Base-by-base conservation (phyloP, 768 basidiomycete genomes). In the Amanita pallidorosea region DNA sequence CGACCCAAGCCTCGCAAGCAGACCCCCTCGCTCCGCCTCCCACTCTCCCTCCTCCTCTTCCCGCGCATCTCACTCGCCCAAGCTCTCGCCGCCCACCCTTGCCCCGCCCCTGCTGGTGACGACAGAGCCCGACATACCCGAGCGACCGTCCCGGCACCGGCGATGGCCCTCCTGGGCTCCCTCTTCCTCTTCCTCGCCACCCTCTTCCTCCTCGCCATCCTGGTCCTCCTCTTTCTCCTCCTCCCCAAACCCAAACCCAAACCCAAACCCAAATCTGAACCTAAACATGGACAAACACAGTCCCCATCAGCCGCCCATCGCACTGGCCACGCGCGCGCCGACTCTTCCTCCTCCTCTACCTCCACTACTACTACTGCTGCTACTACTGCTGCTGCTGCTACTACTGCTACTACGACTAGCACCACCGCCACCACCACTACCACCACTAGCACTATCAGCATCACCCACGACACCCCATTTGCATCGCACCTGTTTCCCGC, bases 401-500 rank as follows among this genome's bases (percentile, higher is more conserved):
- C 8, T 9, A 29, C 29, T 9, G 8, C 29, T 9, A 29, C 29
- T 4, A 23, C 22, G 3, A 23, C 22, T 23, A 23, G 5, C 5
- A 23, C 22, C 5, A 4, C 22, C 22, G 5, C 22, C 22, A 23
- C 22, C 5, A 23, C 2, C 5, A 23, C 22, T 23, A 2, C 22
- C 22, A 23, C 22, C 22, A 23, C 22, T 23, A 2, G 9, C 12
- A 5, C 42, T 43, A 5, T 6, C 44, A 31, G 15, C 12, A 43
- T 34, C 31, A 33, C 41, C n/a, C 50, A 51, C n/a, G 23, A 42
- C 31, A 22, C 73, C 8, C 73, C 75, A 0, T 79, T 75, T 29
- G 65, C 68, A 2, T 74, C 74, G 3, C 62, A 66, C 68, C 15
- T 74, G 66, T 45, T 70, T 6, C 33, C 33, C 52, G 55, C 65